Percentiles rank a stretch among this genome's conserved stretches.
phyloP scores from a whole-genome alignment of 257 asterid species.

The Fraxinus excelsior region DNA sequence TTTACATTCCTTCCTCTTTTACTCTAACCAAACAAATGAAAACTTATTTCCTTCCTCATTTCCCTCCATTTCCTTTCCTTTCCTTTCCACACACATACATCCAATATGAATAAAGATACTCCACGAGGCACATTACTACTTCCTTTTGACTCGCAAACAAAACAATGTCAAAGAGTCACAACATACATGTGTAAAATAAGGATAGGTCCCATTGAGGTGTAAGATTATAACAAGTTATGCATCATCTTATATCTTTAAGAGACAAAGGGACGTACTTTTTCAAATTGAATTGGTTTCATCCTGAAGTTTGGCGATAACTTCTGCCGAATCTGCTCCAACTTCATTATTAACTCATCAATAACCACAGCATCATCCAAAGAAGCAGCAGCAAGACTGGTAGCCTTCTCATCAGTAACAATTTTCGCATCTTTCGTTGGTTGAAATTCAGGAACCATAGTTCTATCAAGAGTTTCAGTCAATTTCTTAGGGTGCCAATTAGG shows the following conservation, averaged over 20 bases:
- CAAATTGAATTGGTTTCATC: constrained; percentile 93
- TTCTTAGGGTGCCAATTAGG: constrained; percentile 89
- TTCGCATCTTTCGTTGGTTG: constrained; percentile 69
- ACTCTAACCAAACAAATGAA: background rate
- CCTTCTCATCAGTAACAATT: constrained; percentile 89
- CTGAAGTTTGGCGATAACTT: constrained; percentile 55
- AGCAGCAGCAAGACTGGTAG: constrained; percentile 72
- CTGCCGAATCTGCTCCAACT: constrained; percentile 65
- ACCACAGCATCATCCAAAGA: constrained; percentile 80
- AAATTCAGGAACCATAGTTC: constrained; percentile 65
- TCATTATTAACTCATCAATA: constrained; percentile 61
- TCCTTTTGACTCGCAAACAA: background rate
- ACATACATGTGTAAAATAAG: background rate
- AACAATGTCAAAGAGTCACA: background rate
- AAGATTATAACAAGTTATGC: background rate
- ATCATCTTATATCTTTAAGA: background rate
- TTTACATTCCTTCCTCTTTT: background rate
- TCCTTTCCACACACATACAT: background rate
- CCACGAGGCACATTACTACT: background rate
- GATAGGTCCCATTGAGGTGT: background rate
- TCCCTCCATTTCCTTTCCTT: background rate
- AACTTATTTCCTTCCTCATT: background rate
- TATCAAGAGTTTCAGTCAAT: constrained; percentile 68
- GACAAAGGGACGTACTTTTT: constrained; percentile 56
- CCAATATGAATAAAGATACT: background rate